Evolutionary conservation across 305 asterid species (phyloP), one percentile per base, ranked within the genome.

Genomic region (Salvia sclarea): DNA sequence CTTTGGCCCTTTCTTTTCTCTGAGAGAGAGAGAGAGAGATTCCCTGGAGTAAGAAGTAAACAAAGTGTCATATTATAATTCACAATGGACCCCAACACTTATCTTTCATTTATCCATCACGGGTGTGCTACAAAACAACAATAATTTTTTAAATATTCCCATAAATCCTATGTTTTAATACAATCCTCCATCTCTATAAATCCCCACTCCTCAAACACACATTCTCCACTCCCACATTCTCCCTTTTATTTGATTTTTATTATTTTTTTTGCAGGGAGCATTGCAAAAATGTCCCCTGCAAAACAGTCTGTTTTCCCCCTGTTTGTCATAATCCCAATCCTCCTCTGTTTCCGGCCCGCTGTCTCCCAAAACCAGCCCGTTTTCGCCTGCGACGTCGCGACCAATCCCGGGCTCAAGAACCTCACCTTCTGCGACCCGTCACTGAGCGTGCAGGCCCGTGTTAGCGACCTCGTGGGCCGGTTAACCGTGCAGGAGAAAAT

Each of bases 401-500:
- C 4, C 56, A 80, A 86, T 80, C 89, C 96, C 0, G 85, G 77
- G 1, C 54, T 85, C 17, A 82, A 69, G 63, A 84, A 79, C 35
- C 75, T 83, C 33, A 71, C 71, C 38, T 91, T 94, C 85, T 94
- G 99, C 41, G 91, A 91, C 48, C 5, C 78, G 21, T 64, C 91
- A 14, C 43, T 81, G 85, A 85, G 70, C 33, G 70, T 80, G 52
- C 54, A 74, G 37, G 61, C 81, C 52, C 71, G 99, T 21, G 98
- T 91, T 0, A 38, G 63, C 8, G 98, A 89, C 68, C 66, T 94
- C 17, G 85, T 94, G n/a, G 25, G 74, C 33, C 30, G 82, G 73
- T 75, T 94, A n/a, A 94, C 99, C 60, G 74, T 94, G 85, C 66
- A 52, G 77, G 99, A 94, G 83, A 94, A 94, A 71, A 75, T 94